Evolutionary conservation across 495 filamentous ascomycete species (phyloP).

Genomic region (Astrothelium subdiscretum): DNA sequence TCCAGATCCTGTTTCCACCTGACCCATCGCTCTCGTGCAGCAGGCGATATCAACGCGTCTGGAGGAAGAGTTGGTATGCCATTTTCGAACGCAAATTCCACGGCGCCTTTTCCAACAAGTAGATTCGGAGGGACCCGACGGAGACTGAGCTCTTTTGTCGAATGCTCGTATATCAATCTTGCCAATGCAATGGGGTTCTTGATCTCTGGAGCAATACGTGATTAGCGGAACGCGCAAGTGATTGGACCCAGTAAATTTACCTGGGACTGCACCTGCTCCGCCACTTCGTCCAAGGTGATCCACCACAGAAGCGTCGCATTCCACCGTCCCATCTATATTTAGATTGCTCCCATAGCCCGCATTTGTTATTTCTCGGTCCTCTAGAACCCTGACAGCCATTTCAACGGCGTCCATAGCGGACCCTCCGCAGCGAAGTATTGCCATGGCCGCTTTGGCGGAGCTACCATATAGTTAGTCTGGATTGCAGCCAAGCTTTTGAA

Average conservation of each 20-base stretch:
- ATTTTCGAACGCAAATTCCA: constrained; percentile 68
- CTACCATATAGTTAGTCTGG: constrained; percentile 33
- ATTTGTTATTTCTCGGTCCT: constrained; percentile 93
- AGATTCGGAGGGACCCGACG: constrained; percentile 87
- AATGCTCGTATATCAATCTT: constrained; percentile 65
- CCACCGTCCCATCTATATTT: constrained; percentile 77
- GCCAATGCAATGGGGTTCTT: constrained; percentile 87
- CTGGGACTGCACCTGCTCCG: constrained; percentile 76
- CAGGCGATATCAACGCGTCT: constrained; percentile 62
- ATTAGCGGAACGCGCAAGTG: constrained; percentile 5
- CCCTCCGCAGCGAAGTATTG: constrained; percentile 61
- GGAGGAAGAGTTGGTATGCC: constrained; percentile 56
- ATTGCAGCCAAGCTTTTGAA: not conserved
- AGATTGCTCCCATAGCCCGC: constrained; percentile 92
- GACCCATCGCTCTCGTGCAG: constrained; percentile 59
- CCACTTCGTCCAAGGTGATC: constrained; percentile 87
- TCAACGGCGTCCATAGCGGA: constrained; percentile 86
- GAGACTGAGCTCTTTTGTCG: constrained; percentile 59
- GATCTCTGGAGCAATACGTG: constrained; percentile 46
- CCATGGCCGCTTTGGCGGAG: constrained; percentile 70
- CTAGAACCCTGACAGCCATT: constrained; percentile 71
- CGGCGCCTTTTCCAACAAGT: constrained; percentile 72
- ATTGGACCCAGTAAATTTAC: constrained; percentile 41
- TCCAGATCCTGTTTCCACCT: constrained; percentile 68
- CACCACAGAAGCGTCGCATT: constrained; percentile 87